Evolutionary conservation across 768 basidiomycete species (phyloP).

Genomic region (Harrya chromipes): DNA sequence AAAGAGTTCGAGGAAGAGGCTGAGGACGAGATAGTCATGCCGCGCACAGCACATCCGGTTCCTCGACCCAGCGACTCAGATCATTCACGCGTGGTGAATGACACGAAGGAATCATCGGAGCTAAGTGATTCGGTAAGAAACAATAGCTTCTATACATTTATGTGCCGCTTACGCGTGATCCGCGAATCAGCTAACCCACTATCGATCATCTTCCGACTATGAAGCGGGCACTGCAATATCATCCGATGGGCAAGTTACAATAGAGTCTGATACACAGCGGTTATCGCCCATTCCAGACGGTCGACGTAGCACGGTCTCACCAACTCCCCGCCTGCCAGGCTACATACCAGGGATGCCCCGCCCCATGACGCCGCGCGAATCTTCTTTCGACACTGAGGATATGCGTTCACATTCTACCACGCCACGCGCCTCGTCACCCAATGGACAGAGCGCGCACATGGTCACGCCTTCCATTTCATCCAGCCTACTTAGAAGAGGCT

Average conservation of each 20-base stretch:
- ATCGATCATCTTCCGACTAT: conserved; percentile 40
- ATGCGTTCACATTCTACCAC: conserved; percentile 68
- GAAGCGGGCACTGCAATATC: conserved; percentile 73
- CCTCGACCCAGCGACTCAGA: conserved; percentile 36
- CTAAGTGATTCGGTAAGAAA: conserved; percentile 25
- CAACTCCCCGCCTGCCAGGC: conserved; percentile 61
- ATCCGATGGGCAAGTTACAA: conserved; percentile 51
- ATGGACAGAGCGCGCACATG: conserved; percentile 34
- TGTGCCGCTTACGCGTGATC: conserved; percentile 18
- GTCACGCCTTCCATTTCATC: conserved; percentile 36
- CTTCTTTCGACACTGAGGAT: conserved; percentile 63
- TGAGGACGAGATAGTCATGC: conserved; percentile 77
- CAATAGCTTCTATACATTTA: conserved; percentile 5
- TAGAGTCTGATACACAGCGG: conserved; percentile 49
- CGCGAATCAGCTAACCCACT: conserved; percentile 22
- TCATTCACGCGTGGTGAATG: conserved; percentile 18
- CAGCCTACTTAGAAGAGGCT: conserved; percentile 49
- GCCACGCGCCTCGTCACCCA: conserved; percentile 73
- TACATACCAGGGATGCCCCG: conserved; percentile 90
- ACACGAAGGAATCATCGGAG: conserved; percentile 18
- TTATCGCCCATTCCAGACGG: conserved; percentile 57
- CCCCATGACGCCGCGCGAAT: conserved; percentile 85
- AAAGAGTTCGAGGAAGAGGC: conserved; percentile 71
- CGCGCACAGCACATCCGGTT: conserved; percentile 52
- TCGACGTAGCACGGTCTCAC: conserved; percentile 49